Percentiles rank a stretch among this genome's conserved stretches.
These are phyloP conservation scores for Scopulariopsis brevicaulis DNA, from an alignment of 2,329 filamentous ascomycete species.

Conservation along the genomic window DNA sequence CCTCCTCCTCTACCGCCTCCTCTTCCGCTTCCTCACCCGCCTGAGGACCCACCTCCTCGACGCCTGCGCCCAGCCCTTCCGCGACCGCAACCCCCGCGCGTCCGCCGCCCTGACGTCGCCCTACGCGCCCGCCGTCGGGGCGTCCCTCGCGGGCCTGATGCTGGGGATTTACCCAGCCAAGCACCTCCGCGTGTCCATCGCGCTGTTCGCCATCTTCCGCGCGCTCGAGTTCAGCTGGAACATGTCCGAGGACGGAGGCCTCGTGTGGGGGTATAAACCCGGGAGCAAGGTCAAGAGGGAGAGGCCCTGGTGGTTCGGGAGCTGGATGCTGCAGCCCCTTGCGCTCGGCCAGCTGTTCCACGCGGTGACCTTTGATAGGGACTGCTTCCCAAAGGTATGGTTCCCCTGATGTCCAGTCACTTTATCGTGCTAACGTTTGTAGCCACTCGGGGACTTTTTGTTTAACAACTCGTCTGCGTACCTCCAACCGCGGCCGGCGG, in stretches of 20 bases:
- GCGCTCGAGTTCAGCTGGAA: constrained; percentile 85
- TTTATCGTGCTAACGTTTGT: constrained; percentile 7
- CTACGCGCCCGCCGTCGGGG: constrained; percentile 82
- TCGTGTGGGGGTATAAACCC: constrained; percentile 45
- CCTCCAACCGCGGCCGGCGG: constrained; percentile 58
- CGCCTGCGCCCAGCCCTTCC: constrained; percentile 70
- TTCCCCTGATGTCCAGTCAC: neutral
- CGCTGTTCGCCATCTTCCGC: constrained; percentile 71
- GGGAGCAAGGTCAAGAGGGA: constrained; percentile 42
- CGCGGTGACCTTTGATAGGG: constrained; percentile 65
- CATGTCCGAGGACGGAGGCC: constrained; percentile 61
- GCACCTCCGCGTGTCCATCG: constrained; percentile 62
- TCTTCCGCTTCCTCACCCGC: constrained; percentile 80
- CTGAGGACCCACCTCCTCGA: constrained; percentile 70
- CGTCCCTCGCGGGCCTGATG: constrained; percentile 74
- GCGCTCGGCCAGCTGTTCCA: constrained; percentile 68
- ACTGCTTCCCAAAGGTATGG: constrained; percentile 54
- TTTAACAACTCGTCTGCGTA: constrained; percentile 72
- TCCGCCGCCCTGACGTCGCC: constrained; percentile 66
- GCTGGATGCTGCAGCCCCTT: constrained; percentile 70
- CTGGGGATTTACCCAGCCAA: constrained; percentile 61
- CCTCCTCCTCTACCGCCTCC: constrained; percentile 75
- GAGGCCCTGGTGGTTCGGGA: constrained; percentile 73
- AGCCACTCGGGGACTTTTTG: constrained; percentile 32
- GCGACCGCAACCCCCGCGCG: constrained; percentile 69